These are phyloP conservation scores for Dictyostelium firmibasis DNA, from an alignment of 78 protist genomes.

Conservation along the genomic window DNA sequence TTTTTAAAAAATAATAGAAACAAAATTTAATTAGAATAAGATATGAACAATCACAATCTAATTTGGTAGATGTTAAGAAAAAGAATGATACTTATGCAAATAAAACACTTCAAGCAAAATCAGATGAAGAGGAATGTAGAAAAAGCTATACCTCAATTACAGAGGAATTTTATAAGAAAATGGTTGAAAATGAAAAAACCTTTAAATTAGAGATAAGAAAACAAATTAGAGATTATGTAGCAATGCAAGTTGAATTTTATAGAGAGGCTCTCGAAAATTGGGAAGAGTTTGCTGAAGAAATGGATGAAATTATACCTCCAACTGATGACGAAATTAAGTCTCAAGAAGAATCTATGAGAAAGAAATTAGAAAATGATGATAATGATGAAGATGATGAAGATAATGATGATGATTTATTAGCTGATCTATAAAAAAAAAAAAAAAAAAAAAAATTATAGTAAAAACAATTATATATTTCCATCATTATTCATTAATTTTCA, in stretches of 20 bases:
- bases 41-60: conserved; percentile 50
- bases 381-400: conserved; percentile 35
- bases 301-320: conserved; percentile 44
- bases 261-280: conserved; percentile 59
- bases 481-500: too few species aligned
- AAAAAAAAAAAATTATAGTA: too few species aligned
- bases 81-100: conserved; percentile 53
- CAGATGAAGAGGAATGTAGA: conserved; percentile 35
- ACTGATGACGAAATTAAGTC: not conserved
- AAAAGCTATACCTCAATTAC: not conserved
- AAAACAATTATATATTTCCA: too few species aligned
- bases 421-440: not conserved
- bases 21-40: conserved; percentile 75
- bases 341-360: not conserved
- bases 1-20: conserved; percentile 25
- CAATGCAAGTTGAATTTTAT: conserved; percentile 46
- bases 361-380: conserved; percentile 18
- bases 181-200: conserved; percentile 32
- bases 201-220: conserved; percentile 35
- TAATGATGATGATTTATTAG: conserved; percentile 23
- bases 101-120: conserved; percentile 37
- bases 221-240: conserved; percentile 51
- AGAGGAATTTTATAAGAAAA: conserved; percentile 21
- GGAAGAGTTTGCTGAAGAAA: conserved; percentile 56
- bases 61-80: conserved; percentile 18